Base-by-base conservation (phyloP, 345 rosid genomes). In the Iberis pinnata region DNA sequence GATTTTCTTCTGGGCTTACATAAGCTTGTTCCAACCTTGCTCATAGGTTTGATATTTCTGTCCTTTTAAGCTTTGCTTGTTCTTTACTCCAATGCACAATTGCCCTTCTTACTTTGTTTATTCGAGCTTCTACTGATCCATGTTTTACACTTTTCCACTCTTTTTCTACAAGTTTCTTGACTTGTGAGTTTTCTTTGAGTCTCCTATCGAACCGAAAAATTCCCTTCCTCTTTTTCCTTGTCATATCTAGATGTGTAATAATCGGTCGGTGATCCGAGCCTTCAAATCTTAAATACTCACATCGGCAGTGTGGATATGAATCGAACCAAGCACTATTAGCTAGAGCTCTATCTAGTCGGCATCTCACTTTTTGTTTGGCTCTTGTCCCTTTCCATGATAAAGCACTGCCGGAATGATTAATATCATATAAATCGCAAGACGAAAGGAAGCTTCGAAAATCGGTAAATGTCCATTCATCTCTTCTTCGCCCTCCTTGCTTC, bases 181-280 rank as follows among this genome's bases (percentile, higher is more conserved):
- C n/a, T n/a, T n/a, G n/a, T n/a, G n/a, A n/a, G n/a, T 39, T 39
- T 0, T 39, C 43, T 7, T 16, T 39, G 0, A 39, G 10, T 8
- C 43, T 13, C 0, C 12, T 0, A 2, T 39, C 43, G 8, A 1
- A 16, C 0, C 18, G 19, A 8, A 39, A 14, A 0, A 16, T 6
- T 0, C 43, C 19, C 1, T 15, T 39, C 1, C 11, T 7, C 3
- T 2, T 15, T 12, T 15, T 39, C 2, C 11, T 39, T 1, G 3
- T 5, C 0, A 19, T 17, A 0, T 15, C 19, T 2, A 39, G 7
- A 3, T 14, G 4, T 0, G 19, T 0, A 0, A 39, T 3, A 0
- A 39, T 1, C 0, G 19, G 43, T 8, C 11, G 8, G 0, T 43
- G 47, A 12, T 43, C 47, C 0, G 27, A 43, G 1, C 15, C 26